Evolutionary conservation across 2,329 filamentous ascomycete species (phyloP).

Genomic region (Ampelomyces quisqualis): DNA sequence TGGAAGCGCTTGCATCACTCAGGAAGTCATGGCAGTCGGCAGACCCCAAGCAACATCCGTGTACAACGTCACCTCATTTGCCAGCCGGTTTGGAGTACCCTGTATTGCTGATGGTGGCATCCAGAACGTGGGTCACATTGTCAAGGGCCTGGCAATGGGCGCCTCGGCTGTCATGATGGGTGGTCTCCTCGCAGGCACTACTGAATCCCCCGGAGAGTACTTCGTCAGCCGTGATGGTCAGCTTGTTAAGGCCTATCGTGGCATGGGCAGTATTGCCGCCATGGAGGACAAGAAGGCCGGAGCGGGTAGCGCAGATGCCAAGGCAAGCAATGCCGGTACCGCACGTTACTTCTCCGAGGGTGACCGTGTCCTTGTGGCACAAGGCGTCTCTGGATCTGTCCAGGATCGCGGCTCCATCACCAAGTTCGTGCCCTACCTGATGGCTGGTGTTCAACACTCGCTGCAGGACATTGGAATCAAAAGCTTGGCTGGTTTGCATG

Average conservation of each 20-base stretch:
- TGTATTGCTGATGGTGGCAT: slow-evolving; percentile 98
- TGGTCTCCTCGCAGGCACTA: slow-evolving; percentile 92
- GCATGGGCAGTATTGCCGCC: slow-evolving; percentile 97
- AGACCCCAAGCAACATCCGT: slow-evolving; percentile 93
- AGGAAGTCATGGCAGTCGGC: slow-evolving; percentile 99
- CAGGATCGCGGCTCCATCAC: slow-evolving; percentile 81
- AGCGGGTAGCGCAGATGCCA: slow-evolving; percentile 66
- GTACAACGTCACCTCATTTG: slow-evolving; percentile 85
- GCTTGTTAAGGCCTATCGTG: slow-evolving; percentile 98
- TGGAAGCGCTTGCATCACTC: slow-evolving; percentile 96
- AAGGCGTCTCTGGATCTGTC: slow-evolving; percentile 88
- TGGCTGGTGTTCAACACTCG: slow-evolving; percentile 94
- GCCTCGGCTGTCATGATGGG: slow-evolving; percentile 99
- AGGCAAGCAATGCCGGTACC: slow-evolving; percentile 84
- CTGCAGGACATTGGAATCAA: slow-evolving; percentile 91
- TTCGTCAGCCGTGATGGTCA: slow-evolving; percentile 96
- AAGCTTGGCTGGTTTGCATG: slow-evolving; percentile 75
- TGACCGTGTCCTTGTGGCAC: slow-evolving; percentile 89
- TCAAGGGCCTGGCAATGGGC: slow-evolving; percentile 94
- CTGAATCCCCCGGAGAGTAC: slow-evolving; percentile 94
- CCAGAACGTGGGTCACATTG: slow-evolving; percentile 98
- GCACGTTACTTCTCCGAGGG: slow-evolving; percentile 98
- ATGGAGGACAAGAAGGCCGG: slow-evolving; percentile 99
- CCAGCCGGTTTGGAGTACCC: slow-evolving; percentile 89
- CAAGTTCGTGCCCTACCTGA: slow-evolving; percentile 95